Evolutionary conservation across 768 basidiomycete genomes (phyloP).

Genomic region (Leccinum uliginosum): DNA sequence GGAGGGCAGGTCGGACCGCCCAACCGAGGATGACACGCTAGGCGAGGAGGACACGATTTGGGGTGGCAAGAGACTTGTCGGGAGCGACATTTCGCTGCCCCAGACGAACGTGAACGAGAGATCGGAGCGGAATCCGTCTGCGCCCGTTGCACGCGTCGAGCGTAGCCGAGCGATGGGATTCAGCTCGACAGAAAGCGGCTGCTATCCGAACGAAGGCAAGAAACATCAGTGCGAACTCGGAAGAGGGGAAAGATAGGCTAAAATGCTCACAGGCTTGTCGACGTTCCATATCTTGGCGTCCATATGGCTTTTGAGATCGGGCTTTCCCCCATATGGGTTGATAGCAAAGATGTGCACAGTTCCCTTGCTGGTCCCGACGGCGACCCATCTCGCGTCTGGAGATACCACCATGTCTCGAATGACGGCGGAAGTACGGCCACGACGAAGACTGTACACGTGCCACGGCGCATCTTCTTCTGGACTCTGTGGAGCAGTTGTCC

Average conservation of each 20-base stretch:
- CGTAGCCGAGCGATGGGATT: conserved; percentile 54
- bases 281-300: conserved; percentile 55
- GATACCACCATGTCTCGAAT: conserved; percentile 46
- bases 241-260: background rate
- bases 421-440: conserved; percentile 67
- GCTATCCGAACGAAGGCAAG: conserved; percentile 29
- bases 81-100: conserved; percentile 29
- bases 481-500: background rate
- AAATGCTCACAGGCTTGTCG: conserved; percentile 38
- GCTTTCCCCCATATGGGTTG: conserved; percentile 70
- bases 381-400: conserved; percentile 63
- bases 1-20: conserved; percentile 26
- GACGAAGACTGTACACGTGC: conserved; percentile 63
- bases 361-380: conserved; percentile 57
- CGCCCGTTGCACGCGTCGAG: conserved; percentile 26
- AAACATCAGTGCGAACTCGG: background rate
- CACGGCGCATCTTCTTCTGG: conserved; percentile 31
- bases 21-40: conserved; percentile 20
- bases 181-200: conserved; percentile 51
- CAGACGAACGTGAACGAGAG: conserved; percentile 55
- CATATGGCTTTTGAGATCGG: conserved; percentile 60
- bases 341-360: conserved; percentile 71
- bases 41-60: conserved; percentile 23
- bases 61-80: conserved; percentile 36
- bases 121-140: conserved; percentile 33